Percentiles rank a stretch among this genome's conserved stretches.
phyloP scores from a whole-genome alignment of 2,329 filamentous ascomycete genomes.

The Colletotrichum horii region DNA sequence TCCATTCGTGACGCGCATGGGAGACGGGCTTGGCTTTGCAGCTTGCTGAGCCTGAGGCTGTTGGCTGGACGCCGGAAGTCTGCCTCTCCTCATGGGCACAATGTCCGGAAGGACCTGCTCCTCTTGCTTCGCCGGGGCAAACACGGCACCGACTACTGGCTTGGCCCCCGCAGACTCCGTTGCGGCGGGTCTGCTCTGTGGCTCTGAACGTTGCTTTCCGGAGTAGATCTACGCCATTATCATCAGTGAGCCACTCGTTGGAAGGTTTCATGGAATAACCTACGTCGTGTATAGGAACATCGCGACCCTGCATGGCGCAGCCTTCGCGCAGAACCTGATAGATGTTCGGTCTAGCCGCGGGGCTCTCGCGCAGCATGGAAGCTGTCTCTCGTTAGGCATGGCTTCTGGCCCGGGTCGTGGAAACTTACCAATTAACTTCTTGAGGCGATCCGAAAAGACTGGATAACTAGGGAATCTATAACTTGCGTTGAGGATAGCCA shows the following conservation, averaged over 20 bases:
- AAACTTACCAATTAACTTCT: conserved; percentile 80
- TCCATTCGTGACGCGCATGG: conserved; percentile 69
- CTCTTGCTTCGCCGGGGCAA: conserved; percentile 75
- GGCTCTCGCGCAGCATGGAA: conserved; percentile 88
- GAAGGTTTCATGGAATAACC: conserved; percentile 35
- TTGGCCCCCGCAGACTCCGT: conserved; percentile 58
- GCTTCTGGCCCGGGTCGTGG: conserved; percentile 1
- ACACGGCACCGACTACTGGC: conserved; percentile 78
- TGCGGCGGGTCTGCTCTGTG: conserved; percentile 55
- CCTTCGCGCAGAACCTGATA: conserved; percentile 90
- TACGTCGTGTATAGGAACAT: conserved; percentile 89
- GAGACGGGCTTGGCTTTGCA: conserved; percentile 69
- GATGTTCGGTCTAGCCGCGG: conserved; percentile 82
- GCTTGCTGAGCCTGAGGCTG: conserved; percentile 41
- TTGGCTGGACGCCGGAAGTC: conserved; percentile 57
- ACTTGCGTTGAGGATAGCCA: conserved; percentile 94
- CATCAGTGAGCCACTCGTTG: conserved; percentile 23
- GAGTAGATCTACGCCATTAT: conserved; percentile 70
- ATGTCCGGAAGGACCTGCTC: conserved; percentile 84
- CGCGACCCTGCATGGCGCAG: conserved; percentile 86
- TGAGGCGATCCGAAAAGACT: conserved; percentile 85
- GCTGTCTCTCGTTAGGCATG: conserved; percentile 51
- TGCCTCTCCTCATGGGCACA: conserved; percentile 89
- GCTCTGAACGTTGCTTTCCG: conserved; percentile 67
- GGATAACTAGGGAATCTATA: conserved; percentile 92